Base-by-base conservation (phyloP, 371 early-diverging fungal species). In the Basidiobolus meristosporus region DNA sequence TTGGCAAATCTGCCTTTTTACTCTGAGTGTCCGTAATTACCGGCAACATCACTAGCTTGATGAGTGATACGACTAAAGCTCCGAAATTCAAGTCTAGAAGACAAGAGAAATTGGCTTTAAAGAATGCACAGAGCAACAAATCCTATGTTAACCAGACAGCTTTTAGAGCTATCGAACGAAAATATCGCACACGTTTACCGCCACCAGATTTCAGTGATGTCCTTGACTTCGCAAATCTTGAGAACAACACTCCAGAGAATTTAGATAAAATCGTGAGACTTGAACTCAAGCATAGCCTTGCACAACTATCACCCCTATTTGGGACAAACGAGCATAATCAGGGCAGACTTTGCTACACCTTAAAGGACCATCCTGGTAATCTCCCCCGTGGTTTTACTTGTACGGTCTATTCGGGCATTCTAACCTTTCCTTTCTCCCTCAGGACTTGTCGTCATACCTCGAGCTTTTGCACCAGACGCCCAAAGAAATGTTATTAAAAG, bases 381-480 rank as follows among this genome's bases (percentile, higher is more conserved):
- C 16, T 11, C 10, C 19, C 11, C 14, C 7, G 30, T 18, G 20
- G 23, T 39, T 3, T 39, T 15, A 9, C n/a, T 12, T 26, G 6
- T 26, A 19, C 11, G 17, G 11, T 16, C 23, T 22, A 26, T 40
- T 36, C n/a, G 16, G 29, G 15, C 18, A 10, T 29, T 11, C 26
- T 15, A n/a, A 34, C 12, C n/a, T 16, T 16, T 34, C n/a, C 18
- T 26, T 33, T 22, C 16, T 15, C 14, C 31, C 4, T 7, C 51
- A 41, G 87, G 84, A 1, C 56, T 90, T 34, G 65, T 85, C 36
- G 50, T 85, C 41, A 78, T 90, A 23, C 81, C 73, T 1, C 65
- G 70, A 40, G 67, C 77, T 17, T 74, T 90, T 42, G 68, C 73
- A 19, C 63, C 66, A 2, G 45, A 53, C 31, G 75, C 70, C 1